Evolutionary conservation across 768 basidiomycete genomes (phyloP), one percentile per base, ranked within the genome.

Genomic region (Candolleomyces aberdarensis): DNA sequence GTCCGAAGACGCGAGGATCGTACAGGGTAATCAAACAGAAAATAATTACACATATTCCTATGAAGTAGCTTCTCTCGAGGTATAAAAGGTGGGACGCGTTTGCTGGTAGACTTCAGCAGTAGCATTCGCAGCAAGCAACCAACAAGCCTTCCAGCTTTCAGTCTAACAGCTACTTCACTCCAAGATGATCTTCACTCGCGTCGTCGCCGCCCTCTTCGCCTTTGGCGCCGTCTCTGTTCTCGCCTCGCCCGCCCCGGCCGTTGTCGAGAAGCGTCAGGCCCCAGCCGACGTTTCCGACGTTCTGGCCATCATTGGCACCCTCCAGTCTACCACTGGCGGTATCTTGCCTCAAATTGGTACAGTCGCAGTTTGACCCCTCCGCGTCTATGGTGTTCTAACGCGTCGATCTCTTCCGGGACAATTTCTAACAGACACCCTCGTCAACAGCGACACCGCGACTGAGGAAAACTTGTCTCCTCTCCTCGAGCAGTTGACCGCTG

Each of bases 331-430:
- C 19, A 58, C 57, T 31, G 57, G 19, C 40, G 26, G 41, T 43
- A 61, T 64, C 56, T 39, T 64, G 17, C 60, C 63, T 40, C 63
- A 61, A 32, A 57, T 64, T 32, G 58, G 62, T 63, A 29, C 48
- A 46, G 43, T 44, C 43, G 43, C 43, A 26, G 26, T 26, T 26
- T 26, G 26, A 44, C 43, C n/a, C 4, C 2, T 4, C 43, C 43
- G 9, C 58, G 14, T 4, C 10, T 46, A 20, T n/a, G 29, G 14
- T 17, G 8, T 56, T 48, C 43, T 26, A 13, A 26, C 9, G 17
- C 26, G 20, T 11, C 22, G 32, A 32, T 43, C 3, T 13, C 9
- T 22, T 22, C 3, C n/a, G 19, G 22, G 47, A 13, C 20, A 10
- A 17, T 36, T 36, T 29, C 10, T 20, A 47, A 50, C 22, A 63